These are phyloP conservation scores for Claviceps humidiphila DNA, from an alignment of 2,329 filamentous ascomycete genomes.

Conservation along the genomic window DNA sequence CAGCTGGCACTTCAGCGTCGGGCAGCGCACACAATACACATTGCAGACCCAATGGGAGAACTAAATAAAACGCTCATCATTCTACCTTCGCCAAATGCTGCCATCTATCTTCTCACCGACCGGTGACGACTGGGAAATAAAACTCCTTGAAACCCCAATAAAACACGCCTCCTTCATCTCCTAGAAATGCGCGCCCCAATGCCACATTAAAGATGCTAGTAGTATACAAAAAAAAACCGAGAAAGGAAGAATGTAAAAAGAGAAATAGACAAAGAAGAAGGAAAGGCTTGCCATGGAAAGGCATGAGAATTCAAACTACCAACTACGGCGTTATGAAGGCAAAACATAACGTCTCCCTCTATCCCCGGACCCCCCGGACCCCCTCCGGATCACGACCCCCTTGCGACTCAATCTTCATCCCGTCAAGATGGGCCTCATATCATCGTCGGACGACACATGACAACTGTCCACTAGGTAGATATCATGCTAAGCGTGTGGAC, in stretches of 20 bases:
- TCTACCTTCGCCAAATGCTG: background rate
- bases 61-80: background rate
- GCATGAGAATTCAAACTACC: background rate
- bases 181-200: background rate
- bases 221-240: conserved; percentile 2
- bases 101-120: background rate
- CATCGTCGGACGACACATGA: no score
- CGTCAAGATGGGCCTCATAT: no score
- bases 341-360: background rate
- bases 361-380: no score
- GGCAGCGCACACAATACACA: no score
- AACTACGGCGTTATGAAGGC: background rate
- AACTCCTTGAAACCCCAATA: background rate
- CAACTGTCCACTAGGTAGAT: no score
- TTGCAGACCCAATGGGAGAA: background rate
- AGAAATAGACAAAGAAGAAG: background rate
- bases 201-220: background rate
- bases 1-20: background rate
- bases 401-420: no score
- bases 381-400: background rate
- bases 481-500: conserved; percentile 7
- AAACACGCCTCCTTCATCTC: background rate
- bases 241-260: background rate
- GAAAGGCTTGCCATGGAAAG: background rate
- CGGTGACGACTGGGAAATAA: background rate